Base-by-base conservation (phyloP, 208 protist genomes). In the Crithidia acanthocephali region DNA sequence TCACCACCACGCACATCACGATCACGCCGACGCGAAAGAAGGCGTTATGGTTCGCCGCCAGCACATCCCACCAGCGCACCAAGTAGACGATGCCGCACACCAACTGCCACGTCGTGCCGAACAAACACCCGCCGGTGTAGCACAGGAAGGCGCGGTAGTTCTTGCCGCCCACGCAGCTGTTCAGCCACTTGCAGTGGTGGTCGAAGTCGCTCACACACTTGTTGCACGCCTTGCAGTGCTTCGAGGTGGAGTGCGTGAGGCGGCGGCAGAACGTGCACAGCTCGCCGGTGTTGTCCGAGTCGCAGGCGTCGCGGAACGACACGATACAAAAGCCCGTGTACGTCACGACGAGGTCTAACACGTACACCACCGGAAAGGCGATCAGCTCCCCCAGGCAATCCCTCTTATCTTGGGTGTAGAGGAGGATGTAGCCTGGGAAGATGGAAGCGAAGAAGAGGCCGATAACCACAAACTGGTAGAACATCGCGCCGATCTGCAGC, bases 121-220 rank as follows among this genome's bases (percentile, higher is more conserved):
- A 95, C 84, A 84, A 95, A 8, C 73, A 64, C 4, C 67, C 27
- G 30, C 79, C 53, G 7, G 78, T 74, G 35, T 76, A 76, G 23
- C 71, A 30, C 25, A 91, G 57, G 53, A 88, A 94, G 13, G 56
- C 42, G 56, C 60, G 55, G 74, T 97, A 98, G 74, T 98, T 97
- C 27, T 76, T 80, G 16, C 52, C 40, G 11, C 94, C 94, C 32
- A 98, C 84, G 69, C 94, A 98, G 69, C 87, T 86, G 76, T 97
- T 97, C 37, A 98, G 60, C 93, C 94, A 98, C 77, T 92, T 92
- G 71, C 94, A 98, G 73, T 98, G 94, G 67, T 98, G 94, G 61
- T 98, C 94, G 71, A 98, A 97, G 32, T 83, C 74, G 37, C 52
- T 61, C 7, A 96, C 83, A 59, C 94, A 98, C 77, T 94, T 94